Percentiles rank a stretch among this genome's conserved stretches.
These are phyloP conservation scores for Fusarium albosuccineum DNA, from an alignment of 2,329 filamentous ascomycete genomes.

Conservation along the genomic window DNA sequence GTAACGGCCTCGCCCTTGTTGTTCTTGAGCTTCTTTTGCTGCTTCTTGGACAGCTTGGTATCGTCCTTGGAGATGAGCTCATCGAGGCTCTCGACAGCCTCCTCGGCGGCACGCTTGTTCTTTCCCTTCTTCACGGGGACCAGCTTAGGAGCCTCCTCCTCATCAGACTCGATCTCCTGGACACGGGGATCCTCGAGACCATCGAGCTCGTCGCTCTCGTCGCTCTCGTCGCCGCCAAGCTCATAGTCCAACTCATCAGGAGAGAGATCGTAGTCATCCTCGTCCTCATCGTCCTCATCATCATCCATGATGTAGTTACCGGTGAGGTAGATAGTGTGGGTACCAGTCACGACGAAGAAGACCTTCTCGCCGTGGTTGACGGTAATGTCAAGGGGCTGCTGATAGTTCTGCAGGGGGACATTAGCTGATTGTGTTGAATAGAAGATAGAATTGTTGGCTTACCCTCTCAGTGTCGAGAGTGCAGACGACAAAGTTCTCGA, in stretches of 20 bases:
- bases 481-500: conserved; percentile 94
- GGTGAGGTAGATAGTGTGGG: conserved; percentile 90
- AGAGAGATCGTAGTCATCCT: conserved; percentile 84
- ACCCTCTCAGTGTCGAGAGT: conserved; percentile 95
- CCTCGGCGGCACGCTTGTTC: conserved; percentile 93
- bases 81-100: conserved; percentile 78
- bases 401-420: conserved; percentile 77
- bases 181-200: conserved; percentile 83
- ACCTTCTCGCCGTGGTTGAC: conserved; percentile 89
- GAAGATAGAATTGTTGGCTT: conserved; percentile 51
- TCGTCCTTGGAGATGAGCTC: conserved; percentile 87
- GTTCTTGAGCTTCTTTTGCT: conserved; percentile 98
- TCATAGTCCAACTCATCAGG: conserved; percentile 83
- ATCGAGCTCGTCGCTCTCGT: conserved; percentile 82
- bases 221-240: conserved; percentile 79
- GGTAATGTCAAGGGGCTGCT: conserved; percentile 94
- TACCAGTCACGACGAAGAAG: conserved; percentile 92
- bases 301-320: conserved; percentile 93
- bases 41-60: conserved; percentile 91
- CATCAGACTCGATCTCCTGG: conserved; percentile 81
- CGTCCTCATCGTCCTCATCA: conserved; percentile 74
- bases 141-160: conserved; percentile 78
- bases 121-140: conserved; percentile 77
- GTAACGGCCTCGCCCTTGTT: conserved; percentile 91
- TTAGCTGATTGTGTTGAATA: conserved; percentile 41